Conservation (phyloP, 768 basidiomycete species). For the Baorangia bicolor region DNA sequence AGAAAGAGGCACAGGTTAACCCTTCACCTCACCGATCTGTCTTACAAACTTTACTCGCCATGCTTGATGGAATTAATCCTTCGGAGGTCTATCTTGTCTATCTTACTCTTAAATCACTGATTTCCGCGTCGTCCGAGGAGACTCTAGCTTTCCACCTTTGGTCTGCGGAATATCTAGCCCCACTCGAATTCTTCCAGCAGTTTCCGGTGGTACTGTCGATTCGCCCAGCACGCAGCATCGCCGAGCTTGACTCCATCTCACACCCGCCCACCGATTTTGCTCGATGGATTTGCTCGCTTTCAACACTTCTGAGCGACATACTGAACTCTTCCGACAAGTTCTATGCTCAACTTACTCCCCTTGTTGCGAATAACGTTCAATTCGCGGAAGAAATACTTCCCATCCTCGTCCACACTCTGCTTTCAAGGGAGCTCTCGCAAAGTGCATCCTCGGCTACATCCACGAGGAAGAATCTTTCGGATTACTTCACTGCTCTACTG, state of each 20-base stretch:
- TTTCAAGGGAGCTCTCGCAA: conserved; percentile 37
- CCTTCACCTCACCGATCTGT: conserved; percentile 48
- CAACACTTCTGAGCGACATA: conserved; percentile 56
- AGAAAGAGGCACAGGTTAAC: conserved; percentile 20
- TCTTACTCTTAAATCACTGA: conserved; percentile 57
- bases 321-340: conserved; percentile 57
- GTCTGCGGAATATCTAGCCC: conserved; percentile 41
- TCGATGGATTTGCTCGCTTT: conserved; percentile 61
- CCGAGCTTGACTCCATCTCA: conserved; percentile 33
- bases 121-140: conserved; percentile 40
- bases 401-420: conserved; percentile 66
- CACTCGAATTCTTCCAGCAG: conserved; percentile 49
- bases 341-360: conserved; percentile 63
- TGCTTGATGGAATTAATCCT: conserved; percentile 54
- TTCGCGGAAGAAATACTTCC: conserved; percentile 75
- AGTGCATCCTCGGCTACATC: not conserved
- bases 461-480: conserved; percentile 21
- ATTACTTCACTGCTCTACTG: conserved; percentile 28
- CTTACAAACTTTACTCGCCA: conserved; percentile 50
- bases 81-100: conserved; percentile 59
- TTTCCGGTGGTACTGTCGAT: conserved; percentile 39
- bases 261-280: conserved; percentile 50
- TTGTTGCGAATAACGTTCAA: conserved; percentile 50
- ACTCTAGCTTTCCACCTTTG: conserved; percentile 29
- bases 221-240: conserved; percentile 37